Percentiles rank a stretch among this genome's conserved stretches.
Conservation (phyloP, 176 grass and related monocot species). For the Oryza rufipogon region DNA sequence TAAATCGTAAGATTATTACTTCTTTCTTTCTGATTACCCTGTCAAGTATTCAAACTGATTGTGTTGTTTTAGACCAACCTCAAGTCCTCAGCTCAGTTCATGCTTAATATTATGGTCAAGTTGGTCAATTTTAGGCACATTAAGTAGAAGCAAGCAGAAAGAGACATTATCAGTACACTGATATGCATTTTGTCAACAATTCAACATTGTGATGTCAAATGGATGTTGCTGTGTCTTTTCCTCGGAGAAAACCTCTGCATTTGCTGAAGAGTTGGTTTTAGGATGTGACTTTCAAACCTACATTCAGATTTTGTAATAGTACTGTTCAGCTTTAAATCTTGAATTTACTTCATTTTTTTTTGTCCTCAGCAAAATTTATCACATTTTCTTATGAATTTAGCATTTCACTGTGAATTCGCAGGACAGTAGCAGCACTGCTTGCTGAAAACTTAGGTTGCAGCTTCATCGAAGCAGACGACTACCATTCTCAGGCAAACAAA, state of each 20-base stretch:
- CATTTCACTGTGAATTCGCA: background rate
- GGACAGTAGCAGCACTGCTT: slow-evolving; percentile 78
- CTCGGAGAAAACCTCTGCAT: background rate
- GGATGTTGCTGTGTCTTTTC: background rate
- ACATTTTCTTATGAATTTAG: background rate
- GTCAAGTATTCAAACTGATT: background rate
- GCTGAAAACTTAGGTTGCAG: slow-evolving; percentile 56
- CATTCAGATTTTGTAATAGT: background rate
- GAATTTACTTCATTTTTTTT: background rate
- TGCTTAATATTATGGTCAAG: background rate
- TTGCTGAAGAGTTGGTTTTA: background rate
- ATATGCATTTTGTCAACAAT: background rate
- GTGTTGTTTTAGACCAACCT: background rate
- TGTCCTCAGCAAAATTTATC: background rate
- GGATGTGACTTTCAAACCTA: background rate
- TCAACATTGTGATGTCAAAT: slow-evolving; percentile 1
- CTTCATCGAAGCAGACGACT: slow-evolving; percentile 90
- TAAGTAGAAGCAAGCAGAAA: background rate
- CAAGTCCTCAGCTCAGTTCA: background rate
- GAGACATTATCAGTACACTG: background rate
- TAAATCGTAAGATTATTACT: slow-evolving; percentile 70
- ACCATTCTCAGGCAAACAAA: slow-evolving; percentile 87
- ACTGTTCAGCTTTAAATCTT: background rate
- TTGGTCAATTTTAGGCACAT: background rate
- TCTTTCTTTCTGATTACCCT: background rate